These are phyloP conservation scores for Neurospora sp. DNA, from an alignment of 495 filamentous ascomycete species.

Conservation along the genomic window DNA sequence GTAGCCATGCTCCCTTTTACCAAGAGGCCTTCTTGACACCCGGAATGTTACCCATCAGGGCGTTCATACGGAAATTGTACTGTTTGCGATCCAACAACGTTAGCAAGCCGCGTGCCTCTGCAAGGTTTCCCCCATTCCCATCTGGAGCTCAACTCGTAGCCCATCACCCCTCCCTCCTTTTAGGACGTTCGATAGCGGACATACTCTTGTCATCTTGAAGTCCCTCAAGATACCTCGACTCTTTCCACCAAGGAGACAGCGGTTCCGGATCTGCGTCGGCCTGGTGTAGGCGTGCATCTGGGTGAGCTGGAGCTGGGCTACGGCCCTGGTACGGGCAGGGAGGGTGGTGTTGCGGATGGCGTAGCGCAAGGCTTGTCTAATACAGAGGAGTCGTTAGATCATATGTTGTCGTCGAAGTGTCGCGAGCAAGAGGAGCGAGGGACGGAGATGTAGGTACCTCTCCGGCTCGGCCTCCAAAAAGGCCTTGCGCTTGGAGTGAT, in stretches of 20 bases:
- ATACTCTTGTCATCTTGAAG: slow-evolving; percentile 83
- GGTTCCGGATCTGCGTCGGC: slow-evolving; percentile 84
- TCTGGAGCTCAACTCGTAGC: background rate
- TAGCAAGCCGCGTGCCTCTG: slow-evolving; percentile 10
- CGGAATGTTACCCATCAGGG: slow-evolving; percentile 75
- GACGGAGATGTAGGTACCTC: slow-evolving; percentile 46
- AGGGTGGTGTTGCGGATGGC: slow-evolving; percentile 87
- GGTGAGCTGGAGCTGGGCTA: slow-evolving; percentile 83
- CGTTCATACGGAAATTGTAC: slow-evolving; percentile 89
- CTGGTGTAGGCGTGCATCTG: slow-evolving; percentile 94
- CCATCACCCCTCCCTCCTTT: background rate
- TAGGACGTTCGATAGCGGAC: slow-evolving; percentile 19
- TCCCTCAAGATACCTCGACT: slow-evolving; percentile 76
- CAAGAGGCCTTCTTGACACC: slow-evolving; percentile 95
- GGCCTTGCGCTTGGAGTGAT: slow-evolving; percentile 90
- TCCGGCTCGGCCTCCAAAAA: slow-evolving; percentile 77
- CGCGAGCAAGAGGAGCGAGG: background rate
- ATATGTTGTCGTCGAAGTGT: background rate
- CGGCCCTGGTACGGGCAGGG: slow-evolving; percentile 66
- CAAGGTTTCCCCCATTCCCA: background rate
- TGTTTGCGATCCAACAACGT: slow-evolving; percentile 27
- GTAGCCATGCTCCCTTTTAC: slow-evolving; percentile 37
- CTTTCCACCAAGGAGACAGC: slow-evolving; percentile 83
- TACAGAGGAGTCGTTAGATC: background rate
- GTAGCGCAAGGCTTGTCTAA: slow-evolving; percentile 90